phyloP scores from a whole-genome alignment of 495 filamentous ascomycete genomes.

The Daldinia caldariorum region DNA sequence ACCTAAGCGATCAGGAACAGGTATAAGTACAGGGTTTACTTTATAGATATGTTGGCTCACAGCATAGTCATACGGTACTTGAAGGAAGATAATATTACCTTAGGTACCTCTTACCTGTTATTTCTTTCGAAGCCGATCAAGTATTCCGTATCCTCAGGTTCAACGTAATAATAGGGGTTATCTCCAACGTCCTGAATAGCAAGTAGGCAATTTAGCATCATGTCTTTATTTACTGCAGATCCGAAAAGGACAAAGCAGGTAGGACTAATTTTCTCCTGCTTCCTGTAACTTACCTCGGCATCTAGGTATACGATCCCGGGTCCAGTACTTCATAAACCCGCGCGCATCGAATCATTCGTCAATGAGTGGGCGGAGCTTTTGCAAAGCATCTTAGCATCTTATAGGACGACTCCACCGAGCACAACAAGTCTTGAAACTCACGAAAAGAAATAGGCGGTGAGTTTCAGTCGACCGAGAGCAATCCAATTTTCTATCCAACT shows the following conservation, averaged over 20 bases:
- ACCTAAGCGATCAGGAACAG: too few species aligned
- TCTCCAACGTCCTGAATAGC: background rate
- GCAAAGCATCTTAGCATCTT: background rate
- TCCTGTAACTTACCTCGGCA: background rate
- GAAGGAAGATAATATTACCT: too few species aligned
- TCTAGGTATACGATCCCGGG: background rate
- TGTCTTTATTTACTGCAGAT: too few species aligned
- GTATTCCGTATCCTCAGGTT: too few species aligned
- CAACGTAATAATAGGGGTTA: background rate
- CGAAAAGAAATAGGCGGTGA: background rate
- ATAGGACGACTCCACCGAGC: background rate
- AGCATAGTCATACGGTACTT: too few species aligned
- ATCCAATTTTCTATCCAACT: background rate
- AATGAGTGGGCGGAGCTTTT: background rate
- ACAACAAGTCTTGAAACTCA: background rate
- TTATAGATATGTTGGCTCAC: too few species aligned
- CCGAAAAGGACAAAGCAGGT: too few species aligned
- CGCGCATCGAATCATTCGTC: background rate
- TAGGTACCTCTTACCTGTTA: too few species aligned
- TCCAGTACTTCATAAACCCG: background rate
- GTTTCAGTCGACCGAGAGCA: background rate
- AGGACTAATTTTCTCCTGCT: too few species aligned
- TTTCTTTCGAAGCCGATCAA: too few species aligned
- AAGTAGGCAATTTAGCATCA: too few species aligned
- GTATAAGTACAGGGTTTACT: too few species aligned